A percentile compares a stretch with the other conserved stretches of the same genome.
Evolutionary conservation across 805 yeast genomes (phyloP).

Genomic region (Candida boidinii): DNA sequence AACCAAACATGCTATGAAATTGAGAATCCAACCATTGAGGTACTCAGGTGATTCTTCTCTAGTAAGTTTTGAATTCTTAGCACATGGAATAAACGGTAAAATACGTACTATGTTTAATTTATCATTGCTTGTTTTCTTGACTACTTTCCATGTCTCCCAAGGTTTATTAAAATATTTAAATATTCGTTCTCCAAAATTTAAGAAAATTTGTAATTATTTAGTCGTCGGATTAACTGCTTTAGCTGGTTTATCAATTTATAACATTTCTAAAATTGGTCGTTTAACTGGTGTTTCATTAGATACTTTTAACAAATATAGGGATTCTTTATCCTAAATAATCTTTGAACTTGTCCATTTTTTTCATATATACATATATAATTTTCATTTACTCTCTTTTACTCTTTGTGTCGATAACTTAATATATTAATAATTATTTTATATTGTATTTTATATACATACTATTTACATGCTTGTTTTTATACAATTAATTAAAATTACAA

Average conservation of each 20-base stretch:
- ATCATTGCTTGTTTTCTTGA: conserved; percentile 28
- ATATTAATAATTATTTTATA: too few relatives aligned
- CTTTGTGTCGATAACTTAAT: too few relatives aligned
- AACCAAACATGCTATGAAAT: conserved; percentile 35
- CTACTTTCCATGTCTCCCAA: conserved; percentile 44
- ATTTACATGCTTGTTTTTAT: too few relatives aligned
- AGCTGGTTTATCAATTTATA: conserved; percentile 29
- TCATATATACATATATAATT: too few relatives aligned
- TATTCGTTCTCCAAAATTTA: conserved; percentile 29
- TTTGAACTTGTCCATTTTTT: too few relatives aligned
- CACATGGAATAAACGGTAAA: conserved; percentile 30
- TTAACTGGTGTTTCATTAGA: conserved; percentile 15
- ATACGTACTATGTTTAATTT: conserved; percentile 5
- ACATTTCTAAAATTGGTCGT: conserved; percentile 12
- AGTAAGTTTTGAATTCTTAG: conserved; percentile 42
- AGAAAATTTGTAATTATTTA: conserved; percentile 34
- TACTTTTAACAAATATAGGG: too few relatives aligned
- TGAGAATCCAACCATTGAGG: conserved; percentile 40
- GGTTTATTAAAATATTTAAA: conserved; percentile 43
- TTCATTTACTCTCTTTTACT: too few relatives aligned
- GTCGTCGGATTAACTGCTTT: conserved; percentile 28
- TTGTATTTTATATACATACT: too few relatives aligned
- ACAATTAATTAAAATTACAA: too few relatives aligned
- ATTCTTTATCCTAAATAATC: too few relatives aligned
- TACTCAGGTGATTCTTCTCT: conserved; percentile 60